Evolutionary conservation across 1,139 yeast species (phyloP).

Genomic region (Kazachstania sp.): DNA sequence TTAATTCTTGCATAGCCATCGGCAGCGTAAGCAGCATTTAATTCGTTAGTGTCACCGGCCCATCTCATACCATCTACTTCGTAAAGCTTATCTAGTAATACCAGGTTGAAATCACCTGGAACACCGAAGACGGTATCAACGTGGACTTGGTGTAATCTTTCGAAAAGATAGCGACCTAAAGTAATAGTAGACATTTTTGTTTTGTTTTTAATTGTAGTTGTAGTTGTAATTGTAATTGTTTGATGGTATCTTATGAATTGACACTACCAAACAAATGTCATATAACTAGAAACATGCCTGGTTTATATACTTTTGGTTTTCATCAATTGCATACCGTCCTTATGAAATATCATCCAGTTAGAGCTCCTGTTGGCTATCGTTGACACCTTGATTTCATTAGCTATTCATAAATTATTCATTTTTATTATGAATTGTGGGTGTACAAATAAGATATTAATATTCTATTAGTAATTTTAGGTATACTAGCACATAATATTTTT

Average conservation of each 20-base stretch:
- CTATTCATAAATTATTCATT: too few relatives aligned
- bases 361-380: too few relatives aligned
- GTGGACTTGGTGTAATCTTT: not conserved
- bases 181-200: not conserved
- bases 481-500: too few relatives aligned
- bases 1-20: not conserved
- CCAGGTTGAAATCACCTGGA: constrained; percentile 2
- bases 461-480: too few relatives aligned
- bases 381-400: too few relatives aligned
- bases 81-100: not conserved
- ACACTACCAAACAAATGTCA: not conserved
- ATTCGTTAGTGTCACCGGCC: not conserved
- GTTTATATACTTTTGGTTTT: too few relatives aligned
- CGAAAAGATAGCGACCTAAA: constrained; percentile 1
- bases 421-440: too few relatives aligned
- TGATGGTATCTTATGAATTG: not conserved
- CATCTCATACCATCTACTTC: not conserved
- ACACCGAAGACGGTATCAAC: not conserved
- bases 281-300: too few relatives aligned
- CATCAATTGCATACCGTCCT: too few relatives aligned
- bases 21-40: not conserved
- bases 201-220: not conserved
- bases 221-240: not conserved
- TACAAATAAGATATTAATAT: too few relatives aligned
- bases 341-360: too few relatives aligned